Evolutionary conservation across 306 rosid genomes (phyloP).

Genomic region (Betula pendula): DNA sequence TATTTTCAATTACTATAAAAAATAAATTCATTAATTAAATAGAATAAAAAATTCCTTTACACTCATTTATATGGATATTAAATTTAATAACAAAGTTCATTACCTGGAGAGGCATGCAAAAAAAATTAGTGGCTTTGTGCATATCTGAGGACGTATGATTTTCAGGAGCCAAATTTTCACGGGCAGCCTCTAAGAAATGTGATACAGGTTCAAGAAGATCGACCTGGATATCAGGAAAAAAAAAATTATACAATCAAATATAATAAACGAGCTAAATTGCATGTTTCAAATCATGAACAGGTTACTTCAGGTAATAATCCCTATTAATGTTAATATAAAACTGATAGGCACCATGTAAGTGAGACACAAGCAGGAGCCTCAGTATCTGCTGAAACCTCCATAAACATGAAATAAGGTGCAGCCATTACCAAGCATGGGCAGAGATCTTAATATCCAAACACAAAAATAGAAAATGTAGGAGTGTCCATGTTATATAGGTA

Average conservation of each 20-base stretch:
- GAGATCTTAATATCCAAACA: neutral
- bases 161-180: conserved; percentile 64
- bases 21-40: no score
- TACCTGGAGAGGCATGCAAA: conserved; percentile 94
- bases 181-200: conserved; percentile 87
- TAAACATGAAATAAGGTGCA: neutral
- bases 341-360: neutral
- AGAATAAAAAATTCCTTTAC: neutral
- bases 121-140: conserved; percentile 74
- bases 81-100: conserved; percentile 19
- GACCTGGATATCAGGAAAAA: conserved; percentile 53
- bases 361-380: neutral
- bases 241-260: conserved; percentile 13
- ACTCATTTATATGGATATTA: neutral
- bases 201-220: conserved; percentile 98
- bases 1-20: no score
- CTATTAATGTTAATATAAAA: neutral
- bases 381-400: neutral
- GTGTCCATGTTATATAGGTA: neutral
- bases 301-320: neutral
- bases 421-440: neutral
- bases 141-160: conserved; percentile 45
- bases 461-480: neutral
- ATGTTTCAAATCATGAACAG: neutral
- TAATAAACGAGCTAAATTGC: conserved; percentile 3